Base-by-base conservation (phyloP, 805 yeast species). In the Kodamaea laetipori region DNA sequence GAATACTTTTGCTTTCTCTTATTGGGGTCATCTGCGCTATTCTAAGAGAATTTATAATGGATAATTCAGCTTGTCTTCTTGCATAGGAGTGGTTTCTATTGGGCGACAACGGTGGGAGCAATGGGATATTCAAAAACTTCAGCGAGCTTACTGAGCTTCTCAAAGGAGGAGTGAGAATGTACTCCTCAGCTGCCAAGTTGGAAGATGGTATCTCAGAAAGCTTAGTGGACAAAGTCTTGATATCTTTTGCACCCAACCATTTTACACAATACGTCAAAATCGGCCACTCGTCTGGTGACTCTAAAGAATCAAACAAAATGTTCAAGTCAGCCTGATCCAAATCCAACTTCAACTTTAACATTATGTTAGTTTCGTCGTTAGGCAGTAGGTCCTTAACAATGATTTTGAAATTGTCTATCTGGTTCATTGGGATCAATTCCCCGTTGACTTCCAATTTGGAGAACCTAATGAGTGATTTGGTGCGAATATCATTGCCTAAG, bases 61-160 rank as follows among this genome's bases (percentile, higher is more conserved):
- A 35, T 13, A 66, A 39, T 45, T 73, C 75, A 3, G 69, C 62
- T 43, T 67, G 61, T 28, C 69, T 55, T 46, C 63, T 61, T 1
- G 69, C 62, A 45, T 59, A 64, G 1, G 55, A 40, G 0, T 63
- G 61, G 49, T 72, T 71, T 32, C 61, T 62, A 30, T 61, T 54
- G 1, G 63, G 56, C 2, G 74, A 60, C 21, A 68, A 49, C 11
- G 62, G 64, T n/a, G 64, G 59, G 7, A 59, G 37, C 24, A 61
- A 40, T 4, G 67, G 64, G 16, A 61, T 55, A 34, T 60, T 60
- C 11, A 58, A 33, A 34, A 38, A 38, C 34, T 9, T 30, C 19
- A 13, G 31, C 12, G 39, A 37, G 16, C 23, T 19, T 3, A 36
- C n/a, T 51, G 12, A 11, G 18, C 24, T 38, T 9, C 15, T 31